These are phyloP conservation scores for Pisolithus albus DNA, from an alignment of 768 basidiomycete species.

Conservation along the genomic window DNA sequence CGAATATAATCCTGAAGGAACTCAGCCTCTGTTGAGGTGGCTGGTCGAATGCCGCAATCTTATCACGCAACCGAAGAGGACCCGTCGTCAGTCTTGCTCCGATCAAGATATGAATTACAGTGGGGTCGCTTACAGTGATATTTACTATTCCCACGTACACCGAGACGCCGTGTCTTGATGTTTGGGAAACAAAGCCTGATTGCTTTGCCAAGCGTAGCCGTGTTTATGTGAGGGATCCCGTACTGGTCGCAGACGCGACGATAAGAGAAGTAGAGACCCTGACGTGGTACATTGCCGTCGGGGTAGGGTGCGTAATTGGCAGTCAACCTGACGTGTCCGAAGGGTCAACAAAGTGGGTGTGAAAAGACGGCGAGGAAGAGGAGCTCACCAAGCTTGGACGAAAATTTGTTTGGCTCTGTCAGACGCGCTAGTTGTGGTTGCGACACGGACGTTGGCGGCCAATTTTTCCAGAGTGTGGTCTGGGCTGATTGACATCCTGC, in stretches of 20 bases:
- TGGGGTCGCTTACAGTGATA: conserved; percentile 72
- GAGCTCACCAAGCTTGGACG: conserved; percentile 80
- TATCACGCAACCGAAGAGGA: conserved; percentile 17
- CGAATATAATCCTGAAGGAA: conserved; percentile 90
- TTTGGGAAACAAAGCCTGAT: conserved; percentile 90
- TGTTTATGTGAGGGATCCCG: conserved; percentile 91
- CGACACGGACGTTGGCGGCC: conserved; percentile 79
- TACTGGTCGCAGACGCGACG: conserved; percentile 87
- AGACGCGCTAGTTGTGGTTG: conserved; percentile 86
- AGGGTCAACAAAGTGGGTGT: conserved; percentile 13
- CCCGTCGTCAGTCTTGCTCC: conserved; percentile 22
- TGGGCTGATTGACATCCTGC: conserved; percentile 65
- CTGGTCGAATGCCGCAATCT: conserved; percentile 91
- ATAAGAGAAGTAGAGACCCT: conserved; percentile 92
- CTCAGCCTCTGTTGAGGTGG: conserved; percentile 86
- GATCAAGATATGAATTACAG: conserved; percentile 29
- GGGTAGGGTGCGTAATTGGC: conserved; percentile 88
- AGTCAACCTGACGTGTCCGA: conserved; percentile 56
- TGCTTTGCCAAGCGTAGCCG: conserved; percentile 91
- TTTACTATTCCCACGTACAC: conserved; percentile 92
- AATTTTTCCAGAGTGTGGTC: conserved; percentile 82
- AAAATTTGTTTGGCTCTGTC: conserved; percentile 91
- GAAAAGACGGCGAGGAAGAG: conserved; percentile 11
- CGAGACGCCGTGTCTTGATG: conserved; percentile 90
- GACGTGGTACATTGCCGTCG: conserved; percentile 89